These are phyloP conservation scores for Collybia nuda DNA, from an alignment of 768 basidiomycete genomes.

Conservation along the genomic window DNA sequence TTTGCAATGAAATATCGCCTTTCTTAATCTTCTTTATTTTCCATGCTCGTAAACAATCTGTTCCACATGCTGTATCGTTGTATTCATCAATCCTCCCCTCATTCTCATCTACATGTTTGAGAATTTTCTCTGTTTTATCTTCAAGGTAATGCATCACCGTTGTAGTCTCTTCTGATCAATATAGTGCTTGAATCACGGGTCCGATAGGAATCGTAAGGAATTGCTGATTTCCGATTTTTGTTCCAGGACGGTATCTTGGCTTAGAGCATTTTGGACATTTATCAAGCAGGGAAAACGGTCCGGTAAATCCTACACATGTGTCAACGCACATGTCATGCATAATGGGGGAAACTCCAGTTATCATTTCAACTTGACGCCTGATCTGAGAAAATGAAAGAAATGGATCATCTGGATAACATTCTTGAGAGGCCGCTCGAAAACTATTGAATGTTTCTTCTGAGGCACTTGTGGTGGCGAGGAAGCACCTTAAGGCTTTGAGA, in stretches of 20 bases:
- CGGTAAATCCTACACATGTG: too few species aligned
- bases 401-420: too few species aligned
- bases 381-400: too few species aligned
- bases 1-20: neutral
- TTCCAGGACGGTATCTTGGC: constrained; percentile 2
- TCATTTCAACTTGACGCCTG: too few species aligned
- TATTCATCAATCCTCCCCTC: constrained; percentile 1
- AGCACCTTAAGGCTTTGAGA: too few species aligned
- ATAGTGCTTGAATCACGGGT: constrained; percentile 5
- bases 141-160: constrained; percentile 6
- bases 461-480: too few species aligned
- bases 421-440: too few species aligned
- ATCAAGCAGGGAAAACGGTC: too few species aligned
- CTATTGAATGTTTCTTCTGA: too few species aligned
- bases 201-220: constrained; percentile 4
- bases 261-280: neutral
- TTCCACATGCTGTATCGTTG: constrained; percentile 4
- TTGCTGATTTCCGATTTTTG: neutral
- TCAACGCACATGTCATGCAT: too few species aligned
- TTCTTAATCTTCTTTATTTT: neutral
- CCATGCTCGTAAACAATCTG: constrained; percentile 1
- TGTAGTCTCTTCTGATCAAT: neutral
- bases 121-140: neutral
- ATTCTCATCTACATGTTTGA: neutral
- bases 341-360: too few species aligned